Conservation (phyloP, 352 stramenopile species). For the Pythium sp. region DNA sequence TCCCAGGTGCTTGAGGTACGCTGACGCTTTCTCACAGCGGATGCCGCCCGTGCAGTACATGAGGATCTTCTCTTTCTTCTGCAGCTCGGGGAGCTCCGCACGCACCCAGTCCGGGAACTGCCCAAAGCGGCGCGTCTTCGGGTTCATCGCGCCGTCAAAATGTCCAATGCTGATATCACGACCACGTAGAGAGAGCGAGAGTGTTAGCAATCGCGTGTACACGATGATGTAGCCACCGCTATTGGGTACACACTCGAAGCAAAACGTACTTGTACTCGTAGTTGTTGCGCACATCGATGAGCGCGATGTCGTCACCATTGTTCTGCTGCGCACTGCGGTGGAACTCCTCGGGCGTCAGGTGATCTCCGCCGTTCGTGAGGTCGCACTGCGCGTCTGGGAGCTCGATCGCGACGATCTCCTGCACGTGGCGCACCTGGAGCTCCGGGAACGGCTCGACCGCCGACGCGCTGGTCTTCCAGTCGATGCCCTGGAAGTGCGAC, state of each 20-base stretch:
- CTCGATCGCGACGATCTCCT: constrained; percentile 79
- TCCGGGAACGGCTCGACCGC: constrained; percentile 52
- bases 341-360: constrained; percentile 69
- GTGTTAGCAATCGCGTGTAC: not conserved
- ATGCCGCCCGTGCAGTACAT: constrained; percentile 88
- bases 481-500: constrained; percentile 37
- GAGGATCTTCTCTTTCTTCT: constrained; percentile 73
- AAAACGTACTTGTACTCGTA: constrained; percentile 74
- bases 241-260: not conserved
- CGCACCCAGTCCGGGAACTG: constrained; percentile 74
- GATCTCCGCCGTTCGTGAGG: constrained; percentile 36
- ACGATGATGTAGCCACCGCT: not conserved
- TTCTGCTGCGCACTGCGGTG: constrained; percentile 30
- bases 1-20: constrained; percentile 69
- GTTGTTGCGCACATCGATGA: constrained; percentile 77
- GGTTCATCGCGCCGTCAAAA: constrained; percentile 71
- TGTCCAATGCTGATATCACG: constrained; percentile 47
- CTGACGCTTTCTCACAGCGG: constrained; percentile 82
- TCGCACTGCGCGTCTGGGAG: constrained; percentile 53
- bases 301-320: constrained; percentile 27
- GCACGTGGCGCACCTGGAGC: constrained; percentile 61
- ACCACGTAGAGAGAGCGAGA: not conserved
- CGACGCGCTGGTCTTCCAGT: constrained; percentile 82
- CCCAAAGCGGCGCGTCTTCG: constrained; percentile 76
- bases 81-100: constrained; percentile 46